phyloP scores from a whole-genome alignment of 179 eudicot species.

The Actinidia polygama region DNA sequence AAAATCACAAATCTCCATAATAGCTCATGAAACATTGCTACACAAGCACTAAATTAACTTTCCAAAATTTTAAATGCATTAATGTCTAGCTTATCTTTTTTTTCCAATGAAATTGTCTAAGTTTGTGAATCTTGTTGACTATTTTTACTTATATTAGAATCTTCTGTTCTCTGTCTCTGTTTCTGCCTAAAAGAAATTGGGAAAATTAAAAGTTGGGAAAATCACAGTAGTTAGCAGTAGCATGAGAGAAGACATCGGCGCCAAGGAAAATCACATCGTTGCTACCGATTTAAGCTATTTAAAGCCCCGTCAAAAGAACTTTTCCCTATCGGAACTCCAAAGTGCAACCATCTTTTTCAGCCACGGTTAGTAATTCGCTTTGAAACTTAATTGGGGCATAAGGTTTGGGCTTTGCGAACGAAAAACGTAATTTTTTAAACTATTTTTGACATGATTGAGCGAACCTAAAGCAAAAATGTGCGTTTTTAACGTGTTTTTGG shows the following conservation, averaged over 20 bases:
- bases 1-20: too few species aligned
- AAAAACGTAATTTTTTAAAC: not conserved
- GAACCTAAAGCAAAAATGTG: constrained; percentile 10
- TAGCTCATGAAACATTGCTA: too few species aligned
- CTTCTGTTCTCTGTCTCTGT: constrained; percentile 16
- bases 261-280: constrained; percentile 19
- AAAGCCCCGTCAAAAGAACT: constrained; percentile 75
- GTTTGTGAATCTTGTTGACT: not conserved
- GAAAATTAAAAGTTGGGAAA: too few species aligned
- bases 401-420: constrained; percentile 26
- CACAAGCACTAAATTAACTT: too few species aligned
- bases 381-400: constrained; percentile 56
- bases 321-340: constrained; percentile 68
- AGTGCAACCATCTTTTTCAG: constrained; percentile 72
- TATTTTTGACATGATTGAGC: not conserved
- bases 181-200: not conserved
- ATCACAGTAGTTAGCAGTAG: constrained; percentile 45
- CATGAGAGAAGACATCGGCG: constrained; percentile 34
- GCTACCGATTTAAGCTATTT: constrained; percentile 52
- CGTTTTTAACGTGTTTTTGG: constrained; percentile 2
- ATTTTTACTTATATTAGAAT: not conserved
- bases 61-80: not conserved
- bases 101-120: not conserved
- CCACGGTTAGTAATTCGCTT: constrained; percentile 47
- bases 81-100: not conserved